Percentiles rank a stretch among this genome's conserved stretches.
Conservation (phyloP, 305 asterid species). For the Fraxinus albicans region DNA sequence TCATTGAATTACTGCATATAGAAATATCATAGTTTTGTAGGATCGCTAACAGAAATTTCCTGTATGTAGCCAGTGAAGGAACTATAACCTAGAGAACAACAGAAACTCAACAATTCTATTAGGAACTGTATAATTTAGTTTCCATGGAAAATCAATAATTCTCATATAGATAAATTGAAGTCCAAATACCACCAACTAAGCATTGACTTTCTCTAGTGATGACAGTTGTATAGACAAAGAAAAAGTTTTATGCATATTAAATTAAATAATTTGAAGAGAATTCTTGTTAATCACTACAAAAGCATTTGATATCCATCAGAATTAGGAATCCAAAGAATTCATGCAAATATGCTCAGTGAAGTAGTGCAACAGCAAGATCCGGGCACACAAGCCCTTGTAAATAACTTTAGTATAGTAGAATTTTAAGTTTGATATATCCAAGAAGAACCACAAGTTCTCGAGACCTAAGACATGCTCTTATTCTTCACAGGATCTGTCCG, state of each 20-base stretch:
- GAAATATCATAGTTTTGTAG: constrained; percentile 19
- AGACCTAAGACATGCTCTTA: not conserved
- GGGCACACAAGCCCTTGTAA: not conserved
- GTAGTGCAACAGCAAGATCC: not conserved
- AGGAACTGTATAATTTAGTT: not conserved
- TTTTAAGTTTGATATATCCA: not conserved
- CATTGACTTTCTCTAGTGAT: not conserved
- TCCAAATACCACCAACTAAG: not conserved
- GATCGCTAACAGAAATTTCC: constrained; percentile 14
- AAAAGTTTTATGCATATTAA: not conserved
- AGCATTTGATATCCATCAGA: not conserved
- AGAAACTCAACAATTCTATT: not conserved
- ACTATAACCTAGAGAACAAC: constrained; percentile 7
- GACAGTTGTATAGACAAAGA: not conserved
- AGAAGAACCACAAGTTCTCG: not conserved
- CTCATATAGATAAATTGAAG: not conserved
- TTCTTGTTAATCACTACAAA: not conserved
- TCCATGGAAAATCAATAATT: constrained; percentile 16
- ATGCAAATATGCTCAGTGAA: not conserved
- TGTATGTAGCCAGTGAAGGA: constrained; percentile 13
- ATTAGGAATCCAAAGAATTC: not conserved
- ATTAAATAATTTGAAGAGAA: not conserved
- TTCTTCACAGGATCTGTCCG: not conserved
- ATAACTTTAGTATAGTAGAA: not conserved
- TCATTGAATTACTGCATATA: constrained; percentile 7